These are phyloP conservation scores for Didymellaceae sp. DNA, from an alignment of 2,329 filamentous ascomycete genomes.

Conservation along the genomic window DNA sequence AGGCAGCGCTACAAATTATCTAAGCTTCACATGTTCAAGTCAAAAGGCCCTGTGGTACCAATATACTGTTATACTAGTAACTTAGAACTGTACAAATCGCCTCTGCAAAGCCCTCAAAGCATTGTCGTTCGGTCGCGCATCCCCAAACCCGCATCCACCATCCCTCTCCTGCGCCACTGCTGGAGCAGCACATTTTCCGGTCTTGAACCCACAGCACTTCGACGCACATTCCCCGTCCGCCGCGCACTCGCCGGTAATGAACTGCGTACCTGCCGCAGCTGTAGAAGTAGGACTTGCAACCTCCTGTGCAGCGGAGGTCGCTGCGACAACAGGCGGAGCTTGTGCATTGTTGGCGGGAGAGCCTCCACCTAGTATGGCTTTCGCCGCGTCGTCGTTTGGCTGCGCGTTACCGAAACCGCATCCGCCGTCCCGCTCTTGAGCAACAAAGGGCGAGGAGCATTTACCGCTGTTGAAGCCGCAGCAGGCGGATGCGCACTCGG, in stretches of 20 bases:
- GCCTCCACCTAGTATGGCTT: not conserved
- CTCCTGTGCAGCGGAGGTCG: not conserved
- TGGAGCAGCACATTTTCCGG: constrained; percentile 1
- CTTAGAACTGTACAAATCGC: not conserved
- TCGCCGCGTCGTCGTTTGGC: constrained; percentile 1
- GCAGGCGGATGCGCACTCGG: constrained; percentile 4
- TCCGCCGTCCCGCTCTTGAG: constrained; percentile 2
- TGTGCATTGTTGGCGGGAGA: not conserved
- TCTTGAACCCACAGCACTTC: constrained; percentile 1
- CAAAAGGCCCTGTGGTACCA: no score
- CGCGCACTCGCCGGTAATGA: constrained; percentile 1
- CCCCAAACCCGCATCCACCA: not conserved
- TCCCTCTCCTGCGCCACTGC: constrained; percentile 1
- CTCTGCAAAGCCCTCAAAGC: not conserved
- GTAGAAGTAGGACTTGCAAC: not conserved
- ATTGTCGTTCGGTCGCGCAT: not conserved
- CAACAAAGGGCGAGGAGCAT: not conserved
- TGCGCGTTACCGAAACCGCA: constrained; percentile 1
- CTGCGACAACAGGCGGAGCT: not conserved
- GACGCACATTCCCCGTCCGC: constrained; percentile 1
- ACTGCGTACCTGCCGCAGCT: not conserved
- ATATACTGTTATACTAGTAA: no score
- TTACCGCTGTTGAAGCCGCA: constrained; percentile 5
- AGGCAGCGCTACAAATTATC: no score
- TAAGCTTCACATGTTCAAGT: no score